Base-by-base conservation (phyloP, 495 filamentous ascomycete species). In the Hypoxylon fuscum region DNA sequence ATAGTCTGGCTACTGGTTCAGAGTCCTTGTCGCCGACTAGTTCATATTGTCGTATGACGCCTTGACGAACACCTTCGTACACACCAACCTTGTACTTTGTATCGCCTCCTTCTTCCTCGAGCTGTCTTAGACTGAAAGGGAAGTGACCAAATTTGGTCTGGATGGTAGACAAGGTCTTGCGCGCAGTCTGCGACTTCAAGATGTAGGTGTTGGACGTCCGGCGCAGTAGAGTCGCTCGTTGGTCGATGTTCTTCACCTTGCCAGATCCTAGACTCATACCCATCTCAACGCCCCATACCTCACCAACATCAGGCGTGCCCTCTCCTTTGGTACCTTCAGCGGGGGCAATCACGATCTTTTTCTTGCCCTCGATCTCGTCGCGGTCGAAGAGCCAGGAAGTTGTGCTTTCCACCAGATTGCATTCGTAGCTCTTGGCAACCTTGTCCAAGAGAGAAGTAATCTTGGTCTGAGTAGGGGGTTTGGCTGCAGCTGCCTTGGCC, bases 261-360 rank as follows among this genome's bases (percentile, higher is more conserved):
- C 95, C 95, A 44, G 85, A 88, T 44, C 95, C 96, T 63, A 93
- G 77, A 75, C 90, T 93, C 64, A 98, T 85, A 67, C 94, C 93
- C 70, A 96, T 85, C 82, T 98, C 95, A 29, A 98, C 92, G 74
- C 95, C 95, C 95, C 95, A 98, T 63, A 95, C 94, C 71, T 98
- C 95, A 61, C 92, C 92, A 47, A 97, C 82, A 66, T 96, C 95
- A 34, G 95, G 91, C 37, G 86, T 71, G 63, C 95, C 95, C 69
- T 98, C 95, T 44, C 93, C 93, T 79, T 95, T 96, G 68, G 90
- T 87, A 50, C 85, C 85, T 70, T 96, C 90, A 48, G 89, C 89
- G 25, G 96, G 92, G 15, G 90, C 82, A 21, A 98, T 78, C 48
- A 98, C 95, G 72, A 98, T 96, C 86, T 96, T 97, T 87, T 98